Percentiles rank a stretch among this genome's conserved stretches.
These are phyloP conservation scores for Tricholoma flavovirens DNA, from an alignment of 768 basidiomycete genomes.

Conservation along the genomic window DNA sequence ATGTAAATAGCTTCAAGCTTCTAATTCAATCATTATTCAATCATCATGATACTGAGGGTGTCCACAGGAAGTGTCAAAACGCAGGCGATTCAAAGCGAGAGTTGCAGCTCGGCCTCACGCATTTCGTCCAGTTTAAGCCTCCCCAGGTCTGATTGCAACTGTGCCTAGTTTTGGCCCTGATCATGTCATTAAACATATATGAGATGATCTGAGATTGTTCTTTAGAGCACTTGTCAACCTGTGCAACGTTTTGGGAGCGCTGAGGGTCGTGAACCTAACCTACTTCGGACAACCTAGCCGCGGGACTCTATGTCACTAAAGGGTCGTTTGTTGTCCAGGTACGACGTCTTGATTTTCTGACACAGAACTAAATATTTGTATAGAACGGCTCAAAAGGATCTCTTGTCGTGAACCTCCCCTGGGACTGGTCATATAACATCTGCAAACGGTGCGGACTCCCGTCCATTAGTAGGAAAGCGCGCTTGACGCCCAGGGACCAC, in stretches of 20 bases:
- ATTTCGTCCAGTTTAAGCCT: not conserved
- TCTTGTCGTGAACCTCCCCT: slow-evolving; percentile 14
- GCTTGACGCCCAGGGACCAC: slow-evolving; percentile 18
- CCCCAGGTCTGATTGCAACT: not conserved
- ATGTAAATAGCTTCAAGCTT: not conserved
- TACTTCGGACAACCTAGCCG: slow-evolving; percentile 12
- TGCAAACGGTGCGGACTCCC: slow-evolving; percentile 24
- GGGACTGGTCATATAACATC: slow-evolving; percentile 15
- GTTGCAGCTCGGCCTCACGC: not conserved
- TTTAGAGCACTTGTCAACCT: not conserved
- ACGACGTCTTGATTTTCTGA: slow-evolving; percentile 19
- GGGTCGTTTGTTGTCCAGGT: slow-evolving; percentile 10
- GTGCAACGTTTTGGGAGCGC: not conserved
- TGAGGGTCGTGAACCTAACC: slow-evolving; percentile 9
- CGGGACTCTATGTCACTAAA: slow-evolving; percentile 7
- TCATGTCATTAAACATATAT: not conserved
- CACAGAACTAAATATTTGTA: slow-evolving; percentile 20
- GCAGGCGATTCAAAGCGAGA: not conserved
- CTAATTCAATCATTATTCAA: not conserved
- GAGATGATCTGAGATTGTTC: slow-evolving; percentile 16
- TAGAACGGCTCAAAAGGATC: slow-evolving; percentile 10
- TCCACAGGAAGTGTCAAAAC: not conserved
- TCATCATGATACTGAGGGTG: not conserved
- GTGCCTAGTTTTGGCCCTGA: not conserved
- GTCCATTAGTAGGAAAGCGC: slow-evolving; percentile 16